Base-by-base conservation (phyloP, 1,139 yeast genomes). In the Citeromyces siamensis region DNA sequence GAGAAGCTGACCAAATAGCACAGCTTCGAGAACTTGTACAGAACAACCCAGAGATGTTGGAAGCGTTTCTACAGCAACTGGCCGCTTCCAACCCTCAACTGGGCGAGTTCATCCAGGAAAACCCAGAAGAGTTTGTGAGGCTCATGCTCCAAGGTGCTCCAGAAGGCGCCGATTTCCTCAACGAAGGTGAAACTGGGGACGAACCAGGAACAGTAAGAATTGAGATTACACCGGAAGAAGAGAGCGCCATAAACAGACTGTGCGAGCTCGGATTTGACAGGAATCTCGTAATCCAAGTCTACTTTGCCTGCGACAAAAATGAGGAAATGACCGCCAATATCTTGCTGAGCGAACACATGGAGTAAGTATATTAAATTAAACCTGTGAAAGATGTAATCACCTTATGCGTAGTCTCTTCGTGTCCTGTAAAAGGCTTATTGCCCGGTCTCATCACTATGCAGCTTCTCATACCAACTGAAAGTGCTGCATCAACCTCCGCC, bases 241-340 rank as follows among this genome's bases (percentile, higher is more conserved):
- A 81, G 53, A 84, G 69, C 42, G 95, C 98, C 18, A 84, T 90
- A 45, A 70, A 71, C 46, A 74, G 98, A 54, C 67, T 90, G 46
- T 80, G 94, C 55, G 97, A 82, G 54, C 69, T 90, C 46, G 99
- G 99, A 0, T 90, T 90, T 53, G 95, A 84, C 46, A 73, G 95
- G 48, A 71, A 78, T 49, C 64, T 82, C 44, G 98, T 83, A 36
- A 75, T 88, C 43, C 96, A 88, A 62, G 95, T 94, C 27, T 93
- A 85, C 62, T 79, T 93, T 70, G 98, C 97, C 34, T 90, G 98
- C 59, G 98, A 93, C 53, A 90, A 88, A 64, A 86, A 90, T 60
- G 98, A 90, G 62, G 96, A 90, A 64, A 72, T 85, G 50, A 86
- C 98, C 34, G 98, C 97, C 31, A 93, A 90, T 60, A 75, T 85